Evolutionary conservation across 2,329 filamentous ascomycete species (phyloP).

Genomic region (Aulographum hederae): DNA sequence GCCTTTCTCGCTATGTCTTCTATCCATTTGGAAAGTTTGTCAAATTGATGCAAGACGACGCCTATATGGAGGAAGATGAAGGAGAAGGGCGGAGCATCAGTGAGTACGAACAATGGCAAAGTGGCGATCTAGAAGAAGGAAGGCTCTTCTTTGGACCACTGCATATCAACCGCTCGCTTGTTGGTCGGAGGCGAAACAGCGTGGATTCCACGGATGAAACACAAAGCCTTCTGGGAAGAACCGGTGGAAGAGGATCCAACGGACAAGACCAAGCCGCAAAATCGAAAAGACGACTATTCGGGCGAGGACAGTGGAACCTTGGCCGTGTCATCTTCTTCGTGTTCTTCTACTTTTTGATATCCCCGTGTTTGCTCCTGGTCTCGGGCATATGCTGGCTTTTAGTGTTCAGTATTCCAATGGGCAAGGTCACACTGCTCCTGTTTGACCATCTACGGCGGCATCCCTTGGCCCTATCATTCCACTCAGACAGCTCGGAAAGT

Average conservation of each 20-base stretch:
- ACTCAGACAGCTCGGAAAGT: conserved; percentile 63
- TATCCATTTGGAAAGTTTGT: conserved; percentile 98
- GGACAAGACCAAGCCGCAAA: conserved; percentile 14
- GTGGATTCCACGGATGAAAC: conserved; percentile 79
- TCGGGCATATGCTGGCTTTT: conserved; percentile 87
- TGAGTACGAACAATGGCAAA: conserved; percentile 99
- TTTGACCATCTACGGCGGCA: conserved; percentile 86
- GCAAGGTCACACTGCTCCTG: conserved; percentile 76
- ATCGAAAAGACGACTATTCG: conserved; percentile 74
- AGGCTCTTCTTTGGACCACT: conserved; percentile 86
- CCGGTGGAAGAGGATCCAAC: conserved; percentile 31
- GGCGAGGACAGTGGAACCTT: conserved; percentile 86
- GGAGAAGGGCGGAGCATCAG: conserved; percentile 93
- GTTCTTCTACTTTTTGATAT: conserved; percentile 88
- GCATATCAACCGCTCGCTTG: conserved; percentile 49
- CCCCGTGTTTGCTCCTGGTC: conserved; percentile 68
- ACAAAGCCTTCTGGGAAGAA: conserved; percentile 65
- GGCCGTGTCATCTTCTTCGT: conserved; percentile 90
- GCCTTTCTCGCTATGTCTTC: conserved; percentile 69
- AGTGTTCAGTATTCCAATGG: conserved; percentile 98
- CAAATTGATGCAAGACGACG: conserved; percentile 80
- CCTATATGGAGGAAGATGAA: conserved; percentile 84
- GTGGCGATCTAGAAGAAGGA: conserved; percentile 86
- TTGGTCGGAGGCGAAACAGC: conserved; percentile 74
- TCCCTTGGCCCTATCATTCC: conserved; percentile 81